Evolutionary conservation across 352 stramenopile genomes (phyloP).

Genomic region (Globisporangium takayamanum): DNA sequence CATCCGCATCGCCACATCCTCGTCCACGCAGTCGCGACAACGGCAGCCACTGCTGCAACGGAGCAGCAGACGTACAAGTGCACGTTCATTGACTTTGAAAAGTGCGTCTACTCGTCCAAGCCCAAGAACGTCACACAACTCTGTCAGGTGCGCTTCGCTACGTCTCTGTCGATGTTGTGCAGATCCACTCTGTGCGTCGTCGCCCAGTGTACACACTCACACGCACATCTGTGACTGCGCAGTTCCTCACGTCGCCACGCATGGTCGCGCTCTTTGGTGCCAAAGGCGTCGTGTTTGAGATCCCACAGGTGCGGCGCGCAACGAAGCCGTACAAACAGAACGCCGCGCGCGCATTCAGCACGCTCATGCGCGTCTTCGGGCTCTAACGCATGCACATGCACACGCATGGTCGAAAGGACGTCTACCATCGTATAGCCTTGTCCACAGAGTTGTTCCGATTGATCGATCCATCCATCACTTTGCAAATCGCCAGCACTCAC

Average conservation of each 20-base stretch:
- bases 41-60: neutral
- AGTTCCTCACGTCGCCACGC: slow-evolving; percentile 66
- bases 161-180: too few relatives aligned
- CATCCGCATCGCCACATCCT: slow-evolving; percentile 73
- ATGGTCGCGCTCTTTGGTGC: slow-evolving; percentile 38
- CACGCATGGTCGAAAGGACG: too few relatives aligned
- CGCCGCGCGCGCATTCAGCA: slow-evolving; percentile 28
- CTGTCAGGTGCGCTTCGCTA: slow-evolving; percentile 36
- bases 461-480: neutral
- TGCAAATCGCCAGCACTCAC: neutral
- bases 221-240: neutral
- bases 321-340: slow-evolving; percentile 66
- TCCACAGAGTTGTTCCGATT: neutral
- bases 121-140: slow-evolving; percentile 78
- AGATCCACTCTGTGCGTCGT: too few relatives aligned
- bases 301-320: slow-evolving; percentile 37
- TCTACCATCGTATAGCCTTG: too few relatives aligned
- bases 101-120: slow-evolving; percentile 54
- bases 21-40: slow-evolving; percentile 15
- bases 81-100: slow-evolving; percentile 78
- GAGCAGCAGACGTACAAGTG: slow-evolving; percentile 26
- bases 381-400: slow-evolving; percentile 12
- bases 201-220: neutral
- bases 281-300: slow-evolving; percentile 38
- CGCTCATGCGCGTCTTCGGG: slow-evolving; percentile 40